Evolutionary conservation across 306 rosid species (phyloP).

Genomic region (Prunus mira): DNA sequence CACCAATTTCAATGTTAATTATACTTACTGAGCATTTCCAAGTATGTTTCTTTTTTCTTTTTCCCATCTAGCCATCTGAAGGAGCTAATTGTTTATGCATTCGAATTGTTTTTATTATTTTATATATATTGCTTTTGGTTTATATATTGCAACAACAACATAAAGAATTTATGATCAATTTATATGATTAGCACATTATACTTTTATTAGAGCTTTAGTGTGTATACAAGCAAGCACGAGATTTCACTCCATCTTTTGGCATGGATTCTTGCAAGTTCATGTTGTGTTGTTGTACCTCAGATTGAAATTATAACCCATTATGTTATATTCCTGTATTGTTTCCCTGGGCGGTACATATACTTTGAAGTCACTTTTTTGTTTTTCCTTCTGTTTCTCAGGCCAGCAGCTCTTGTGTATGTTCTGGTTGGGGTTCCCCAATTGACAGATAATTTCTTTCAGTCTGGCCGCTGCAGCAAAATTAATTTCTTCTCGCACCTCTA

Average conservation of each 20-base stretch:
- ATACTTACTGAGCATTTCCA: neutral
- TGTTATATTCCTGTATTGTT: neutral
- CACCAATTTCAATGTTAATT: neutral
- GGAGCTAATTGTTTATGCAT: neutral
- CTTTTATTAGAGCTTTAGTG: neutral
- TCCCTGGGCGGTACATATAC: neutral
- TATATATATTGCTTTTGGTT: neutral
- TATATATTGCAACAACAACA: neutral
- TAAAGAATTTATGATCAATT: neutral
- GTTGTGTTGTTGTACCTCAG: neutral
- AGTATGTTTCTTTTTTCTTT: neutral
- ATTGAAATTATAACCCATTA: neutral
- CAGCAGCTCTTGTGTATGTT: constrained; percentile 46
- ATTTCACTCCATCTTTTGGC: neutral
- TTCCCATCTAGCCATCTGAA: neutral
- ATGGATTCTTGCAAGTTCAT: constrained; percentile 2
- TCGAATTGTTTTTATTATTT: neutral
- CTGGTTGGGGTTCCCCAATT: constrained; percentile 41
- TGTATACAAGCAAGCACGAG: neutral
- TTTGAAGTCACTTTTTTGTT: constrained; percentile 1
- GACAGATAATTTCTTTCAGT: constrained; percentile 67
- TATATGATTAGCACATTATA: neutral
- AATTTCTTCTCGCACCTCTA: constrained; percentile 83
- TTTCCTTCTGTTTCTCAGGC: constrained; percentile 45
- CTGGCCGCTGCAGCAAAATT: constrained; percentile 84